Conservation (phyloP, 352 stramenopile species). For the Sclerospora graminicola region DNA sequence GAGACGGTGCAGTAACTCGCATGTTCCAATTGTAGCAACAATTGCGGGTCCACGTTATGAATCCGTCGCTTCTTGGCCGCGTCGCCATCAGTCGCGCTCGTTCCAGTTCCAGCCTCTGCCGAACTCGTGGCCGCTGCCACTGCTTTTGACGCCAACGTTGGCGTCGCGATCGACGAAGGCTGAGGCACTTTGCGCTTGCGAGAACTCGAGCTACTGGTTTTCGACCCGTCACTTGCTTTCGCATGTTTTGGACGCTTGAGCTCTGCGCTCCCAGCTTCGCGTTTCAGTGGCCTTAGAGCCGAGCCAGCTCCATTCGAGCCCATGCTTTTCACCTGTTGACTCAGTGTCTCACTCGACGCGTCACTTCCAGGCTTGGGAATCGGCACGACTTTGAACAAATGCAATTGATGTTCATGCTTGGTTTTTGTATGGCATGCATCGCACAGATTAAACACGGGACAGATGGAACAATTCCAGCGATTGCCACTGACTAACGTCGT, state of each 20-base stretch:
- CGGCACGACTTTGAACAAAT: constrained; percentile 88
- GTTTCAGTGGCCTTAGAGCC: constrained; percentile 22
- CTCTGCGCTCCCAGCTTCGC: constrained; percentile 33
- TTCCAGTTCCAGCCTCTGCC: neutral
- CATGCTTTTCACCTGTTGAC: constrained; percentile 23
- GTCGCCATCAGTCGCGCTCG: constrained; percentile 41
- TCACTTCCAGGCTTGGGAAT: constrained; percentile 61
- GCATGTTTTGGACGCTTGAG: constrained; percentile 36
- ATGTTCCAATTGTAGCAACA: constrained; percentile 79
- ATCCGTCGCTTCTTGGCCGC: constrained; percentile 88
- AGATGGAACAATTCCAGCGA: constrained; percentile 94
- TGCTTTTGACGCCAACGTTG: neutral
- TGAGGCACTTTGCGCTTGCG: constrained; percentile 69
- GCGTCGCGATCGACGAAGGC: constrained; percentile 19
- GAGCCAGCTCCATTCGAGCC: constrained; percentile 19
- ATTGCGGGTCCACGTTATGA: constrained; percentile 82
- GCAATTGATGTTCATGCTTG: constrained; percentile 88
- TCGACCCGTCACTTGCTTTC: constrained; percentile 14
- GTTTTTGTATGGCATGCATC: constrained; percentile 90
- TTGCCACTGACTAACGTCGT: constrained; percentile 91
- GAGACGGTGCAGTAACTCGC: constrained; percentile 57
- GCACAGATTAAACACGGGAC: constrained; percentile 93
- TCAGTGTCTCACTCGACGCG: constrained; percentile 17
- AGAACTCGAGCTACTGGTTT: constrained; percentile 23
- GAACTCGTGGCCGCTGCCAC: constrained; percentile 1